These are phyloP conservation scores for Petrea volubilis DNA, from an alignment of 257 asterid species.

Conservation along the genomic window DNA sequence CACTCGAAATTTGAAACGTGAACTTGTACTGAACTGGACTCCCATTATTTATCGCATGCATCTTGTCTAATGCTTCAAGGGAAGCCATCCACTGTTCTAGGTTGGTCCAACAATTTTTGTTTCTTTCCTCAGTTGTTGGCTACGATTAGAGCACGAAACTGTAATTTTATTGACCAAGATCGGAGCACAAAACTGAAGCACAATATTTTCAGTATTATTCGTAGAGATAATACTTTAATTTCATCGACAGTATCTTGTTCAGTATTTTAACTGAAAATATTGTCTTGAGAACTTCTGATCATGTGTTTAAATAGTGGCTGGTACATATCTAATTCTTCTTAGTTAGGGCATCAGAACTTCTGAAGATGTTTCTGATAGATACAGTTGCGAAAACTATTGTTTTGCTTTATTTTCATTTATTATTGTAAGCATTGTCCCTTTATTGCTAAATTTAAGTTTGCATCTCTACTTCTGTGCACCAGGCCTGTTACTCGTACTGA, in stretches of 20 bases:
- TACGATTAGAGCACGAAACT: too few species aligned
- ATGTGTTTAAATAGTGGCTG: neutral
- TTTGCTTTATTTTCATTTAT: neutral
- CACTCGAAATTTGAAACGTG: neutral
- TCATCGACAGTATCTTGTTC: neutral
- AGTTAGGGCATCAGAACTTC: neutral
- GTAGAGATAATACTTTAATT: neutral
- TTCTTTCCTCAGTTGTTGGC: neutral
- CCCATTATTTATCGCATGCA: neutral
- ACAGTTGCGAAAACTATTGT: neutral
- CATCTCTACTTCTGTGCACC: slow-evolving; percentile 1
- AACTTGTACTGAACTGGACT: neutral
- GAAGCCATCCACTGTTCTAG: neutral
- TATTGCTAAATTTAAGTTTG: neutral
- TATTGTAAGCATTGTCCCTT: neutral
- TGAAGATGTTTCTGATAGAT: neutral
- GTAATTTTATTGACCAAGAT: neutral
- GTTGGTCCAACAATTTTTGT: neutral
- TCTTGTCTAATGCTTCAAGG: neutral
- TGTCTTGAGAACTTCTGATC: neutral
- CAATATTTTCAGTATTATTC: neutral
- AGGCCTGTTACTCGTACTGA: slow-evolving; percentile 1
- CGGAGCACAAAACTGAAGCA: neutral
- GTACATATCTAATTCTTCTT: neutral
- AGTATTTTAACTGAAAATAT: neutral